Conservation (phyloP, 768 basidiomycete species). For the Termitomyces sp. region DNA sequence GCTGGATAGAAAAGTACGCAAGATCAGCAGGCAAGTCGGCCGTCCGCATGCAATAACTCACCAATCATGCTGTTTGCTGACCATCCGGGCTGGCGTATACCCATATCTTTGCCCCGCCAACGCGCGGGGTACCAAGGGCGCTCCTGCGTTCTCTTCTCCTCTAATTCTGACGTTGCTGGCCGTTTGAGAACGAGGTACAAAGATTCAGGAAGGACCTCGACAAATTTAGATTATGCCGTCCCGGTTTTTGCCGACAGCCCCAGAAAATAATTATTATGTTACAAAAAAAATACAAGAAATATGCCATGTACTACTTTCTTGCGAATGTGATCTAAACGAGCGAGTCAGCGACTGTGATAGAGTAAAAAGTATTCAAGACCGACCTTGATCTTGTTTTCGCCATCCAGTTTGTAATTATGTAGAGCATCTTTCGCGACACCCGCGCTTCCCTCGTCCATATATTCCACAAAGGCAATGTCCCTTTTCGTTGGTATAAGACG, state of each 20-base stretch:
- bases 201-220: background rate
- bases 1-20: conserved; percentile 37
- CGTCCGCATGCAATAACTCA: conserved; percentile 29
- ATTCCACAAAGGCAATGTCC: conserved; percentile 99
- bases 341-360: background rate
- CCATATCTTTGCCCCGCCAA: conserved; percentile 65
- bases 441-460: conserved; percentile 86
- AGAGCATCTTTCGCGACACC: conserved; percentile 91
- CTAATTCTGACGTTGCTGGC: conserved; percentile 8
- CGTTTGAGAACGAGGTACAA: background rate
- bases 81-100: conserved; percentile 54
- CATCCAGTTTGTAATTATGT: conserved; percentile 97
- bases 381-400: conserved; percentile 98
- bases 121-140: conserved; percentile 38
- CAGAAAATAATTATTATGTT: background rate
- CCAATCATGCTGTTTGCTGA: conserved; percentile 80
- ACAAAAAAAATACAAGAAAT: background rate
- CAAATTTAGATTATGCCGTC: conserved; percentile 7
- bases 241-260: conserved; percentile 11
- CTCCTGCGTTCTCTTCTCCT: conserved; percentile 9
- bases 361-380: conserved; percentile 4
- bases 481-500: conserved; percentile 97
- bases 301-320: conserved; percentile 45
- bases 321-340: conserved; percentile 61
- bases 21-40: conserved; percentile 7